A percentile compares a stretch with the other conserved stretches of the same genome.
Evolutionary conservation across 176 grass and related monocot species (phyloP).

Genomic region (Triticum timopheevii): DNA sequence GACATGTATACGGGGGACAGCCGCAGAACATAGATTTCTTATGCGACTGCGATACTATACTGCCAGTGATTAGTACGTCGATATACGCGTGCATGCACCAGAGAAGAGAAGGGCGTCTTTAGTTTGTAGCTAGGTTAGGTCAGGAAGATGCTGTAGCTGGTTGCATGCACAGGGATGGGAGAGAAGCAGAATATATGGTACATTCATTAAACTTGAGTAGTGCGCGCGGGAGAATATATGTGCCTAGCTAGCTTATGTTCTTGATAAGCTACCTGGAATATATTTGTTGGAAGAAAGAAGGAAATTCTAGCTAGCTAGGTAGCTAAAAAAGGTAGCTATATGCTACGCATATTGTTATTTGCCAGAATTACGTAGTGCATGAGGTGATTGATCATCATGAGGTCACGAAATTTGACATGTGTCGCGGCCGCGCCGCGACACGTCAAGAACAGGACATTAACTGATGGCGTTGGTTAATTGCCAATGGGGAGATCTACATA

Average conservation of each 20-base stretch:
- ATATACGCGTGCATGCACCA: slow-evolving; percentile 17
- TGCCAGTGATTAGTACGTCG: not conserved
- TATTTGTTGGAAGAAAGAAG: slow-evolving; percentile 21
- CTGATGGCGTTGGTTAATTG: slow-evolving; percentile 15
- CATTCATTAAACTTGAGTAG: slow-evolving; percentile 33
- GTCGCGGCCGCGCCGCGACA: not conserved
- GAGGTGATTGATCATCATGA: not conserved
- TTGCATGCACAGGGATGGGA: not conserved
- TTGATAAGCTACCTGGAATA: slow-evolving; percentile 61
- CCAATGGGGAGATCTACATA: not conserved
- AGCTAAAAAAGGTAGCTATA: not conserved
- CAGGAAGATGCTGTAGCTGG: slow-evolving; percentile 32
- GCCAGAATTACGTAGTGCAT: not conserved
- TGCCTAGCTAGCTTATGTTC: slow-evolving; percentile 25
- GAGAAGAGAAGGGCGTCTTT: slow-evolving; percentile 7
- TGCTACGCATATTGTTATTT: not conserved
- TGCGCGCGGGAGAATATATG: slow-evolving; percentile 32
- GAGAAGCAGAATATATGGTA: not conserved
- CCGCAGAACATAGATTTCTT: not conserved
- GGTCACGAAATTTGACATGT: not conserved
- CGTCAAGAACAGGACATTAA: not conserved
- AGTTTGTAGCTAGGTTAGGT: slow-evolving; percentile 40
- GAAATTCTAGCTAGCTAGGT: not conserved
- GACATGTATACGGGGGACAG: slow-evolving; percentile 36
- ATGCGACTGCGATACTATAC: not conserved